Evolutionary conservation across 2,329 filamentous ascomycete genomes (phyloP).

Genomic region (Stagonosporopsis chrysanthemi): DNA sequence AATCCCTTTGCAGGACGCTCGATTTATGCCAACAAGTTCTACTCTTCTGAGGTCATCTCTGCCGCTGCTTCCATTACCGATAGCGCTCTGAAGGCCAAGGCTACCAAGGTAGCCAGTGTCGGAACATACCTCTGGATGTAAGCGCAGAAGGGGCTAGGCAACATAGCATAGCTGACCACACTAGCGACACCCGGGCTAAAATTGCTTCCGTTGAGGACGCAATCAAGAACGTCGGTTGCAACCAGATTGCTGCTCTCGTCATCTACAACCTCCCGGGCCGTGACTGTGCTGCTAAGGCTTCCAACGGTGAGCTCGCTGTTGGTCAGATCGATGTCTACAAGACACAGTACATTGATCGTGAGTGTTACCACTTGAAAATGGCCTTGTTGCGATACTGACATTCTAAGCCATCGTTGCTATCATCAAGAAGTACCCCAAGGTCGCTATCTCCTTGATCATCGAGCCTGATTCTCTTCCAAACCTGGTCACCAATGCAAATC

Average conservation of each 20-base stretch:
- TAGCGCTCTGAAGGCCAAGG: slow-evolving; percentile 60
- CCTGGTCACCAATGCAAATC: slow-evolving; percentile 66
- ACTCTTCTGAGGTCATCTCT: slow-evolving; percentile 61
- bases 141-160: slow-evolving; percentile 26
- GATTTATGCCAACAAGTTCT: slow-evolving; percentile 62
- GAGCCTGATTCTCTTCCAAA: slow-evolving; percentile 71
- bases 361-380: slow-evolving; percentile 9
- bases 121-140: slow-evolving; percentile 64
- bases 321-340: slow-evolving; percentile 61
- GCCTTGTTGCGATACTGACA: not conserved
- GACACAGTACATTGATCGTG: slow-evolving; percentile 60
- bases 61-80: slow-evolving; percentile 66
- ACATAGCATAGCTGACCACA: slow-evolving; percentile 24
- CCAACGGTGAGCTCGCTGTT: slow-evolving; percentile 69
- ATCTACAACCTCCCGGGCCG: slow-evolving; percentile 71
- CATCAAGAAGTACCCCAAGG: slow-evolving; percentile 62
- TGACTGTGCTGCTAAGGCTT: slow-evolving; percentile 70
- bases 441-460: slow-evolving; percentile 52
- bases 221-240: slow-evolving; percentile 60
- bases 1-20: slow-evolving; percentile 61
- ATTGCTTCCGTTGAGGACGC: slow-evolving; percentile 58
- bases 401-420: slow-evolving; percentile 58
- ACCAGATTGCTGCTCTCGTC: slow-evolving; percentile 62
- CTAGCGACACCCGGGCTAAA: slow-evolving; percentile 59
- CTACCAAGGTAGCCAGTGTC: slow-evolving; percentile 57